Percentiles rank a stretch among this genome's conserved stretches.
phyloP scores from a whole-genome alignment of 2,329 filamentous ascomycete genomes.

The Colletotrichum paranaense region DNA sequence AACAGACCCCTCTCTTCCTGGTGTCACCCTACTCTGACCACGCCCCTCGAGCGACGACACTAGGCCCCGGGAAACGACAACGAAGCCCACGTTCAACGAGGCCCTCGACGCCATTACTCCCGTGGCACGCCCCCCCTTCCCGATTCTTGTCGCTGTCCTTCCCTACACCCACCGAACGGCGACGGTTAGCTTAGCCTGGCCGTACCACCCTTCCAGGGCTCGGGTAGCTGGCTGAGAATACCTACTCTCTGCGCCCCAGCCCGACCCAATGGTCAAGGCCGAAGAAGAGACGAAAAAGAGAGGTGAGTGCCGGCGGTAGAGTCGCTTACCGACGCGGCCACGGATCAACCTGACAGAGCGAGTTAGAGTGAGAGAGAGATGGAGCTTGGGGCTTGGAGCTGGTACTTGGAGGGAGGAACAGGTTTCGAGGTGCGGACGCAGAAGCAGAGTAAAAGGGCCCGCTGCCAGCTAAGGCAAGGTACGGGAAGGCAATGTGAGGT shows the following conservation, averaged over 20 bases:
- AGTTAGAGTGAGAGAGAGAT: background rate
- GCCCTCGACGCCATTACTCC: constrained; percentile 9
- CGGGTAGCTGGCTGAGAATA: constrained; percentile 25
- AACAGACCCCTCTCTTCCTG: constrained; percentile 36
- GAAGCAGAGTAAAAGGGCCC: background rate
- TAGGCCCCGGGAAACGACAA: constrained; percentile 19
- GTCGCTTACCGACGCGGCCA: constrained; percentile 24
- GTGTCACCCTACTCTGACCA: constrained; percentile 48
- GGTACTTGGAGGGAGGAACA: background rate
- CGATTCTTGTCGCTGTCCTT: background rate
- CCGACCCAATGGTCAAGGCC: constrained; percentile 33
- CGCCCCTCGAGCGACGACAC: constrained; percentile 34
- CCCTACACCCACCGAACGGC: constrained; percentile 33
- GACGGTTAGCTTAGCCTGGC: constrained; percentile 30
- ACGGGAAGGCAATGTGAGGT: constrained; percentile 18
- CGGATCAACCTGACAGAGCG: background rate
- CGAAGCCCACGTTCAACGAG: constrained; percentile 18
- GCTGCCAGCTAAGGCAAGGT: constrained; percentile 33
- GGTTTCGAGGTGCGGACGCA: constrained; percentile 15
- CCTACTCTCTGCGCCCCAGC: constrained; percentile 17
- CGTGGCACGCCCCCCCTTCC: constrained; percentile 25
- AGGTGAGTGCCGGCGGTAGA: constrained; percentile 25
- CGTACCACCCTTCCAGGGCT: constrained; percentile 31
- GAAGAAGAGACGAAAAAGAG: constrained; percentile 34
- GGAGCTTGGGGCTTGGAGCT: background rate